Base-by-base conservation (phyloP, 2,329 filamentous ascomycete species). In the Taxawa tesnikishii region DNA sequence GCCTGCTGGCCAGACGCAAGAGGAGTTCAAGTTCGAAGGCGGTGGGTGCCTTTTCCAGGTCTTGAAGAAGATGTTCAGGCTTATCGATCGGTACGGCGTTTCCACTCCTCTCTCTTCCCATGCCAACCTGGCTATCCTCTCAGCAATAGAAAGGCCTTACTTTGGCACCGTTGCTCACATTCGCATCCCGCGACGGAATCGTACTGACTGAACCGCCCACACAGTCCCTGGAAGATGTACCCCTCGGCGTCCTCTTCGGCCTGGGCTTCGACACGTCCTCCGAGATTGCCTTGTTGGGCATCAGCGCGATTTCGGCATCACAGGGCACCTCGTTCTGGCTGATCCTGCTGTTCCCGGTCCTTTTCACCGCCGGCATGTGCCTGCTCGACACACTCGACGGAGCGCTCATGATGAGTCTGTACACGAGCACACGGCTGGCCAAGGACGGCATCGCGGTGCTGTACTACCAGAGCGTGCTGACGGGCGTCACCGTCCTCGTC, bases 301-400 rank as follows among this genome's bases (percentile, higher is more conserved):
- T 96, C 41, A 81, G 83, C 0, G 85, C 81, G 17, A 75, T 98
- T 2, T 81, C 94, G 47, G 87, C 81, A 0, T 76, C 84, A 0
- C 69, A 80, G 38, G 88, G 88, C 2, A 94, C 85, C 0, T 83
- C 77, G 18, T 79, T 96, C 38, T 98, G 90, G 90, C 62, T 94
- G 10, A 96, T 96, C 38, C 56, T 96, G 18, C 79, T 98, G 31
- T 94, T 94, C 37, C 90, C 90, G 0, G 55, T 88, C 1, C 62
- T 96, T 1, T 96, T 96, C 48, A 94, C 88, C 0, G 83, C 81
- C 1, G 90, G 84, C 37, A 96, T 98, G 90, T 94, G 87, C 54
- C 68, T 96, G 14, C 65, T 96, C 5, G 90, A 96, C 56, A 94
- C 87, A 0, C 80, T 78, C 0, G 90, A 96, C 46, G 88, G 88